phyloP scores from a whole-genome alignment of 805 yeast genomes.

The Pichia membranifaciens region DNA sequence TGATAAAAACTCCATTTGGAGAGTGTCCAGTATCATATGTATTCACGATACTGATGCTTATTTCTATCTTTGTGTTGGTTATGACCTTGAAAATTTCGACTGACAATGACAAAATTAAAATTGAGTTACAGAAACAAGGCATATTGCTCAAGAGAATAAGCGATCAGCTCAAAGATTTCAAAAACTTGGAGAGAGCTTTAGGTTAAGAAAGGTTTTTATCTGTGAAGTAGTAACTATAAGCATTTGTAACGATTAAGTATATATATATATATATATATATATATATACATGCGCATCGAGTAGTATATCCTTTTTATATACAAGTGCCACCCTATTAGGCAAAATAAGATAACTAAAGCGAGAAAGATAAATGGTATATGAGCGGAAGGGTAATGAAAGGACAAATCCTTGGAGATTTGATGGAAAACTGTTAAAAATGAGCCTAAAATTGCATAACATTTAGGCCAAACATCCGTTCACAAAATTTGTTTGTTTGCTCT shows the following conservation, averaged over 20 bases:
- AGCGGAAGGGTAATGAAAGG: too few relatives aligned
- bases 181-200: too few relatives aligned
- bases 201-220: too few relatives aligned
- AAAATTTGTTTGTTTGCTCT: slow-evolving; percentile 29
- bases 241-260: too few relatives aligned
- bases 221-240: too few relatives aligned
- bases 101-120: neutral
- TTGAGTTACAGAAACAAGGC: neutral
- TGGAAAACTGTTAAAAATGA: too few relatives aligned
- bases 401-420: too few relatives aligned
- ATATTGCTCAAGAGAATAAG: neutral
- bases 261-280: neutral
- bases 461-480: slow-evolving; percentile 11
- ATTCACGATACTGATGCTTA: neutral
- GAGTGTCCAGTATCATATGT: neutral
- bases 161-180: neutral
- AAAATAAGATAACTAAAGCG: neutral
- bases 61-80: neutral
- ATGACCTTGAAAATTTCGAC: neutral
- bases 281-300: neutral
- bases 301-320: neutral
- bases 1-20: neutral
- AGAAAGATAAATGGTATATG: too few relatives aligned
- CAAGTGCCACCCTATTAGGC: neutral
- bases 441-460: too few relatives aligned